A percentile compares a stretch with the other conserved stretches of the same genome.
phyloP scores from a whole-genome alignment of 2,329 filamentous ascomycete species.

The Onygenales sp. region DNA sequence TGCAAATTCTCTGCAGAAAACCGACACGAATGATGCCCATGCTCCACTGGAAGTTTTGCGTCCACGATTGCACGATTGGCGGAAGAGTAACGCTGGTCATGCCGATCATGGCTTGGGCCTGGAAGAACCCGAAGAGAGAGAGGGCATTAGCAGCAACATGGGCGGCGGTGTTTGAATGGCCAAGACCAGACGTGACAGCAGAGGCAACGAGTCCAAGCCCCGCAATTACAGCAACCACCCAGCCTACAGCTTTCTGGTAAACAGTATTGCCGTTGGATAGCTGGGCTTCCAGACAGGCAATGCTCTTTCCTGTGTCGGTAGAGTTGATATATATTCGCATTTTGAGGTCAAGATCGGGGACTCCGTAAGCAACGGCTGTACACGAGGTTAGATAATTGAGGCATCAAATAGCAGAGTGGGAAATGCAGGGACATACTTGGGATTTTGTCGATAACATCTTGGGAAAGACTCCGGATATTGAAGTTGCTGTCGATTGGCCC shows the following conservation, averaged over 20 bases:
- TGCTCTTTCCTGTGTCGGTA: constrained; percentile 50
- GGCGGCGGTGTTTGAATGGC: constrained; percentile 86
- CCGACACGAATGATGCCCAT: constrained; percentile 85
- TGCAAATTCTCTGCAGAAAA: constrained; percentile 84
- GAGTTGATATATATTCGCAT: constrained; percentile 74
- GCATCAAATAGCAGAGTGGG: neutral
- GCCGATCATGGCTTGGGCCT: constrained; percentile 84
- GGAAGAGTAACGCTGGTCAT: constrained; percentile 73
- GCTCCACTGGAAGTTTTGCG: constrained; percentile 95
- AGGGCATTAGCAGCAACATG: constrained; percentile 90
- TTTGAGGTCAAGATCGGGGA: constrained; percentile 83
- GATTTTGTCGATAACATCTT: constrained; percentile 52
- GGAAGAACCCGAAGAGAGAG: constrained; percentile 91
- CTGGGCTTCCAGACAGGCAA: constrained; percentile 79
- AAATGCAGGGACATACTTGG: constrained; percentile 43
- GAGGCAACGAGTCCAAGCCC: constrained; percentile 75
- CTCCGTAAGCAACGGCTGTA: constrained; percentile 67
- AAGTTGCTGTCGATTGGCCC: constrained; percentile 70
- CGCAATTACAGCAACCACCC: constrained; percentile 80
- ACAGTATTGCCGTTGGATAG: constrained; percentile 91
- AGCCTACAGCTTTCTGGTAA: constrained; percentile 77
- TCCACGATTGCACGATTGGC: constrained; percentile 85
- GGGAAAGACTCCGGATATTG: constrained; percentile 50
- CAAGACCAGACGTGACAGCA: constrained; percentile 78
- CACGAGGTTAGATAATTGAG: neutral